Evolutionary conservation across 148 eudicot species (phyloP), one percentile per base, ranked within the genome.

Genomic region (Vaccinium corymbosum): DNA sequence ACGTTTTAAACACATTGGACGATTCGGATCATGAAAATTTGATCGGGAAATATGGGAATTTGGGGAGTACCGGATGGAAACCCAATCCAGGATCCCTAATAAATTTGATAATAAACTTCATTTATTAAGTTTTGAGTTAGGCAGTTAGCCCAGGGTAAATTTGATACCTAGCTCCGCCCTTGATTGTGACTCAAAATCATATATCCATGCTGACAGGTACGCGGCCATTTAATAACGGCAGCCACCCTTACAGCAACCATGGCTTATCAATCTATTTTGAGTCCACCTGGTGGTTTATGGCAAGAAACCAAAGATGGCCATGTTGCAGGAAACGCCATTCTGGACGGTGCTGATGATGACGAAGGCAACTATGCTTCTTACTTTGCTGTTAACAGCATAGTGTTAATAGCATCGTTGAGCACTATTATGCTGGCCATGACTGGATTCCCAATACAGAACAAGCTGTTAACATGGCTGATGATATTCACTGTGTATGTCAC

Each of bases 361-460:
- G 0, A 27, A 0, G 4, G 5, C 10, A 0, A 0, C 0, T 27
- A 25, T 27, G 1, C 7, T 11, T 0, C 0, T 0, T 62, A 7
- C 38, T 0, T 66, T 15, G 15, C 0, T 10, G 1, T 13, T 25
- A 66, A 66, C 16, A 66, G 15, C 16, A 1, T 13, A n/a, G 6
- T 77, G 19, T 17, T 53, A 1, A 38, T 27, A 16, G 42, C 11
- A 4, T 82, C 79, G 6, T 42, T 82, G 27, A 9, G 49, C 51
- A 14, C 75, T 32, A 82, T 72, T 7, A 32, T 82, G 7, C 38
- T 73, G 12, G 59, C 75, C 32, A 11, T 52, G 22, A 82, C 52
- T 27, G 84, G 84, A 35, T 29, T 46, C 11, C 76, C 84, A 14
- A 25, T 19, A 8, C 38, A 1, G 2, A 82, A 82, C 29, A 82